Evolutionary conservation across 305 asterid genomes (phyloP).

Genomic region (Plantago lanceolata): DNA sequence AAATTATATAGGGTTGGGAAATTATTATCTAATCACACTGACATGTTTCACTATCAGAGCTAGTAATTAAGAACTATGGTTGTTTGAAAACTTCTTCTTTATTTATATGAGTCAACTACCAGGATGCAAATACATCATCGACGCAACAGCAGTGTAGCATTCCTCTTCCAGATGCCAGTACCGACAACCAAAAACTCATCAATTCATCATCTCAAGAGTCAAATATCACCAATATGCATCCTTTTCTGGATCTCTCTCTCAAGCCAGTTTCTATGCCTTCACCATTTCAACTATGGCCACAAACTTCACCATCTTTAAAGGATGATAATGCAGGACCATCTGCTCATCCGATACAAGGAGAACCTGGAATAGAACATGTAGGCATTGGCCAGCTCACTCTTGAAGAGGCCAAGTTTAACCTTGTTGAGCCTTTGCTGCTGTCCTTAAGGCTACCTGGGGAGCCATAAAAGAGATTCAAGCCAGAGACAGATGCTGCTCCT

Average conservation of each 20-base stretch:
- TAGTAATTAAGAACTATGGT: no score
- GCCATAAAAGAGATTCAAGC: slow-evolving; percentile 25
- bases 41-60: not conserved
- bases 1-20: no score
- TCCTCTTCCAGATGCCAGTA: slow-evolving; percentile 36
- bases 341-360: slow-evolving; percentile 30
- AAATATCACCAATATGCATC: slow-evolving; percentile 28
- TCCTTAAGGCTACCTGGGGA: slow-evolving; percentile 42
- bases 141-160: slow-evolving; percentile 32
- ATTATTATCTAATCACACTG: no score
- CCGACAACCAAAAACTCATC: slow-evolving; percentile 32
- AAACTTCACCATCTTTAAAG: slow-evolving; percentile 33
- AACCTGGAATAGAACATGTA: slow-evolving; percentile 45
- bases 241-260: slow-evolving; percentile 63
- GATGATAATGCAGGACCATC: slow-evolving; percentile 34
- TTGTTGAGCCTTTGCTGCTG: slow-evolving; percentile 37
- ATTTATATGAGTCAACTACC: slow-evolving; percentile 24
- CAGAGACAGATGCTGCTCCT: no score
- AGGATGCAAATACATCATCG: slow-evolving; percentile 45
- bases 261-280: slow-evolving; percentile 50
- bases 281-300: slow-evolving; percentile 53
- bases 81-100: slow-evolving; percentile 5
- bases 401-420: slow-evolving; percentile 30
- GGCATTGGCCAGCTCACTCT: slow-evolving; percentile 63
- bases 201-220: slow-evolving; percentile 31